Evolutionary conservation across 352 stramenopile species (phyloP), one percentile per base, ranked within the genome.

Genomic region (Vaucheria bursata): DNA sequence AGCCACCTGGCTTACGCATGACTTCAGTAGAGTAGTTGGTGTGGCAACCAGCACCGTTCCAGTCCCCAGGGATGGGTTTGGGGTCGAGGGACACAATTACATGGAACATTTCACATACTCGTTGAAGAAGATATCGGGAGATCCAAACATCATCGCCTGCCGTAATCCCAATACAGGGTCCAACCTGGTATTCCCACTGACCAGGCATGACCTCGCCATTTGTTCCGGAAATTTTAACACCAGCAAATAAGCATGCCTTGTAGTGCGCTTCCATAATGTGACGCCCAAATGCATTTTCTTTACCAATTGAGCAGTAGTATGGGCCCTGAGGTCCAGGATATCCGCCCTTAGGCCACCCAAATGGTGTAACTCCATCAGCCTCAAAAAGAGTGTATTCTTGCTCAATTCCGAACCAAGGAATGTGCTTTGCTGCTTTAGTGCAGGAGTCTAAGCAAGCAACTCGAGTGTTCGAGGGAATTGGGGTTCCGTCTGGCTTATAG

Each of bases 1-100:
- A 85, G 64, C 80, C 80, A 75, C 93, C 92, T 31, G 94, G 90
- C 81, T 97, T 92, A 74, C 94, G 90, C 94, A 98, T 98, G 12
- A 79, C 81, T 88, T 97, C 92, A 5, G 94, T 98, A 78, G 91
- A 97, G 82, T 97, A 96, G 88, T 98, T 98, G 35, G 93, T 97
- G 88, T 95, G 91, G 88, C 89, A 94, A 67, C 94, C 94, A 0
- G 94, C 93, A 49, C 94, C 94, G 87, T 98, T 98, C 94, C 94
- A 98, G 87, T 98, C 94, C 73, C 94, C 94, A 18, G 95, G 90
- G 87, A 98, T 97, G 25, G 94, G 94, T 88, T 98, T 98, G 68
- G 94, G 94, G 89, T 98, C 93, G 78, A 95, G 91, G 77, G 92
- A 97, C 79, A 96, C 95, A 86, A 95, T 97, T 49, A 98, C 93